Conservation (phyloP, 2,329 filamentous ascomycete species). For the Aspergillus sp. region DNA sequence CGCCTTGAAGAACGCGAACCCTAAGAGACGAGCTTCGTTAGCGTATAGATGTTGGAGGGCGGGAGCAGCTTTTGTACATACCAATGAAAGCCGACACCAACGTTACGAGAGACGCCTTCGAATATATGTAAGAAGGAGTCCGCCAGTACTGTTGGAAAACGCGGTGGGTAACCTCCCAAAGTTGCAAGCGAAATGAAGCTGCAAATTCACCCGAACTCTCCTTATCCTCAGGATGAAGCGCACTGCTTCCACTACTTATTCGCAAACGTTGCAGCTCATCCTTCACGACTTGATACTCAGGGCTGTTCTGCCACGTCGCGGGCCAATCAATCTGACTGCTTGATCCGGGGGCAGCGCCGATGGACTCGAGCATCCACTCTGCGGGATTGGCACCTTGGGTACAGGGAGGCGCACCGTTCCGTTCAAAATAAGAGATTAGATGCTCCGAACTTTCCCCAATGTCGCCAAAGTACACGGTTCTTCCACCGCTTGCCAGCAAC, state of each 20-base stretch:
- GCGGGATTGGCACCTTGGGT: neutral
- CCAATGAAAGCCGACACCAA: too few relatives aligned
- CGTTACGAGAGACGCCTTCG: constrained; percentile 50
- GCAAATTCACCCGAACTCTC: neutral
- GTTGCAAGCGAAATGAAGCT: neutral
- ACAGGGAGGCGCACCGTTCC: neutral
- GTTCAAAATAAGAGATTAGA: neutral
- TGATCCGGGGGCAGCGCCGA: neutral
- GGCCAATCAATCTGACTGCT: neutral
- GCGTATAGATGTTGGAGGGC: constrained; percentile 61
- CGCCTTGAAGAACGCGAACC: constrained; percentile 72
- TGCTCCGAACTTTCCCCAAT: too few relatives aligned
- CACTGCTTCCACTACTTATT: neutral
- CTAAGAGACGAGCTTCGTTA: constrained; percentile 56
- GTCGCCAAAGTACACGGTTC: too few relatives aligned
- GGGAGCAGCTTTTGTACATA: constrained; percentile 28
- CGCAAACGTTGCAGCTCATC: neutral
- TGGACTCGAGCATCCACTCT: neutral
- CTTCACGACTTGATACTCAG: neutral
- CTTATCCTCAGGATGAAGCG: neutral
- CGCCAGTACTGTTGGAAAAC: constrained; percentile 14
- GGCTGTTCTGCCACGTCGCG: neutral
- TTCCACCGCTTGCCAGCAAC: too few relatives aligned
- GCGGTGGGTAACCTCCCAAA: constrained; percentile 13
- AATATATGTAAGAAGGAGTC: constrained; percentile 56